Percentiles rank a stretch among this genome's conserved stretches.
Conservation (phyloP, 75 land plant genomes). For the Azolla pinnata region DNA sequence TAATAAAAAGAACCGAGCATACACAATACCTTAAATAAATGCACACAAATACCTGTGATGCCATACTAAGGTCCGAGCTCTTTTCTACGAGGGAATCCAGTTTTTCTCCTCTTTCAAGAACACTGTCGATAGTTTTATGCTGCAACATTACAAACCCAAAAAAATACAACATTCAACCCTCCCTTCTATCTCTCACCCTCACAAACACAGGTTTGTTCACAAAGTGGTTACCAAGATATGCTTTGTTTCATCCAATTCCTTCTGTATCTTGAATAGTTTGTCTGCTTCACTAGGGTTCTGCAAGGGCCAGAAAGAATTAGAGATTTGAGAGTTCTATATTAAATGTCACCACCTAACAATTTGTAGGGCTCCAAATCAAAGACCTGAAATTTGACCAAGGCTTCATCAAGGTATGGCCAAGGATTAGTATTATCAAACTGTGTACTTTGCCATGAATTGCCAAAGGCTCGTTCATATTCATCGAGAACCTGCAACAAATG, state of each 20-base stretch:
- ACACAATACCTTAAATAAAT: not conserved
- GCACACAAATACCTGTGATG: conserved; percentile 58
- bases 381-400: conserved; percentile 79
- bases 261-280: conserved; percentile 85
- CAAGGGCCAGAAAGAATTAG: not conserved
- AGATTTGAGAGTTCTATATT: too few species aligned
- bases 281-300: conserved; percentile 98
- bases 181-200: too few species aligned
- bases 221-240: conserved; percentile 55
- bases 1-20: not conserved
- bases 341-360: too few species aligned
- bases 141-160: too few species aligned
- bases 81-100: conserved; percentile 86
- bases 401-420: conserved; percentile 77
- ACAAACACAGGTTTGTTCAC: not conserved
- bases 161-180: too few species aligned
- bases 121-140: conserved; percentile 96
- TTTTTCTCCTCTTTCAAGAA: conserved; percentile 77
- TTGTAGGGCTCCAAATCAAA: not conserved
- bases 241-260: conserved; percentile 93
- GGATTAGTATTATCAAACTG: conserved; percentile 54
- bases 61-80: conserved; percentile 81
- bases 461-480: conserved; percentile 74
- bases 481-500: conserved; percentile 54
- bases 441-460: conserved; percentile 65